A percentile compares a stretch with the other conserved stretches of the same genome.
These are phyloP conservation scores for Kodamaea derodonti DNA, from an alignment of 1,139 yeast species.

Conservation along the genomic window DNA sequence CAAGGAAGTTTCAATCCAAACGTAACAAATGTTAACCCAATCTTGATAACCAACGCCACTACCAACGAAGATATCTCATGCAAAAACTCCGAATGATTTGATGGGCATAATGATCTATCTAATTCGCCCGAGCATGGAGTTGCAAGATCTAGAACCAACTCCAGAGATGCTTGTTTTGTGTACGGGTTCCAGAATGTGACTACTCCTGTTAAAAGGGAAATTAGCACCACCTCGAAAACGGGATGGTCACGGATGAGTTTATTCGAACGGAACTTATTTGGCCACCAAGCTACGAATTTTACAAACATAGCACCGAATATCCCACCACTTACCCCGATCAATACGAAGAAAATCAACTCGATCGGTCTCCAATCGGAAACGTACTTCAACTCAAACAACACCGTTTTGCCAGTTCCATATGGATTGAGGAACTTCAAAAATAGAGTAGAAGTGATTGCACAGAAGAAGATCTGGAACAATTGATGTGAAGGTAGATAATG, in stretches of 20 bases:
- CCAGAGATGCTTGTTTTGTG: conserved; percentile 52
- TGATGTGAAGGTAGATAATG: conserved; percentile 58
- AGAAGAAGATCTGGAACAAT: conserved; percentile 55
- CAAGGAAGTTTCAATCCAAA: conserved; percentile 63
- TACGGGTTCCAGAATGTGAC: conserved; percentile 51
- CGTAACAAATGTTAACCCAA: conserved; percentile 48
- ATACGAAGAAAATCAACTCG: conserved; percentile 46
- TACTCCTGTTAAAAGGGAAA: conserved; percentile 48
- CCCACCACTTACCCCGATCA: conserved; percentile 57
- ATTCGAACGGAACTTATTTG: conserved; percentile 34
- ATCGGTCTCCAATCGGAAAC: conserved; percentile 51
- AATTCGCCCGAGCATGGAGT: conserved; percentile 41
- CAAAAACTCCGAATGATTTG: conserved; percentile 23
- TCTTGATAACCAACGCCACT: conserved; percentile 45
- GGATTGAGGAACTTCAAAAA: conserved; percentile 57
- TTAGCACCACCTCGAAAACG: conserved; percentile 43
- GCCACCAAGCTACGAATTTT: conserved; percentile 51
- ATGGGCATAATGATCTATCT: conserved; percentile 42
- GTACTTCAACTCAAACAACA: conserved; percentile 54
- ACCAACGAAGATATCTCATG: conserved; percentile 32
- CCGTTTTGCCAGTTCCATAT: conserved; percentile 62
- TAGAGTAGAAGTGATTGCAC: conserved; percentile 57
- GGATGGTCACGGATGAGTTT: conserved; percentile 38
- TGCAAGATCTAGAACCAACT: conserved; percentile 50
- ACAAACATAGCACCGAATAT: conserved; percentile 54